Conservation (phyloP, 2,329 filamentous ascomycete genomes). For the Aspergillus puulaauensis region DNA sequence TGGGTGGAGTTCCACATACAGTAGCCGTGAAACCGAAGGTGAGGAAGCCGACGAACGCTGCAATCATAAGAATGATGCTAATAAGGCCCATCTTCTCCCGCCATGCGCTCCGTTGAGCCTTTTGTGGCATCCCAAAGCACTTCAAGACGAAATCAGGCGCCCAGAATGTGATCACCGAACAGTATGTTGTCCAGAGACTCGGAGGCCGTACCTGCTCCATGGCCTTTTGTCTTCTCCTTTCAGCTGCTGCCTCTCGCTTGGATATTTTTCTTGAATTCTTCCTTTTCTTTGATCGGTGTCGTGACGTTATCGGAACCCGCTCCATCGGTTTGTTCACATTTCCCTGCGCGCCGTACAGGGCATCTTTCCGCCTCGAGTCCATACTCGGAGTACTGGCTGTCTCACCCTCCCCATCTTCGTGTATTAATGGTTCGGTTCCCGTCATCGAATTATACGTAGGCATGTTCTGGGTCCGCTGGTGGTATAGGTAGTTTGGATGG, state of each 20-base stretch:
- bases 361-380: slow-evolving; percentile 48
- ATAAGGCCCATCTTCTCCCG: slow-evolving; percentile 96
- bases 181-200: slow-evolving; percentile 94
- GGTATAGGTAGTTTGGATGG: slow-evolving; percentile 94
- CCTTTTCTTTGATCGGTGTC: slow-evolving; percentile 47
- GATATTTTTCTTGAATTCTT: slow-evolving; percentile 66
- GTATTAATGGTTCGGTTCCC: slow-evolving; percentile 83
- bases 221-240: slow-evolving; percentile 59
- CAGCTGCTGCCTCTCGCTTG: slow-evolving; percentile 59
- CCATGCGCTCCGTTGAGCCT: slow-evolving; percentile 89
- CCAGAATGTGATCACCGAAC: slow-evolving; percentile 92
- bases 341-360: slow-evolving; percentile 35
- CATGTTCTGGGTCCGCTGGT: slow-evolving; percentile 93
- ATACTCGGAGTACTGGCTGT: slow-evolving; percentile 65
- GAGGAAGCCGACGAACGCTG: slow-evolving; percentile 85
- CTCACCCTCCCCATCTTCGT: slow-evolving; percentile 59
- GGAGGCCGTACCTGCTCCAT: slow-evolving; percentile 70
- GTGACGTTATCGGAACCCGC: slow-evolving; percentile 31
- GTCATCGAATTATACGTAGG: slow-evolving; percentile 84
- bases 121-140: slow-evolving; percentile 82
- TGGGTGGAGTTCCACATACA: slow-evolving; percentile 73
- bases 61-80: slow-evolving; percentile 87
- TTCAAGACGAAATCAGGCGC: slow-evolving; percentile 78
- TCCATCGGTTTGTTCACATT: slow-evolving; percentile 46
- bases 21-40: slow-evolving; percentile 93